phyloP scores from a whole-genome alignment of 2,329 filamentous ascomycete genomes.

The Calonectria hawksworthii region DNA sequence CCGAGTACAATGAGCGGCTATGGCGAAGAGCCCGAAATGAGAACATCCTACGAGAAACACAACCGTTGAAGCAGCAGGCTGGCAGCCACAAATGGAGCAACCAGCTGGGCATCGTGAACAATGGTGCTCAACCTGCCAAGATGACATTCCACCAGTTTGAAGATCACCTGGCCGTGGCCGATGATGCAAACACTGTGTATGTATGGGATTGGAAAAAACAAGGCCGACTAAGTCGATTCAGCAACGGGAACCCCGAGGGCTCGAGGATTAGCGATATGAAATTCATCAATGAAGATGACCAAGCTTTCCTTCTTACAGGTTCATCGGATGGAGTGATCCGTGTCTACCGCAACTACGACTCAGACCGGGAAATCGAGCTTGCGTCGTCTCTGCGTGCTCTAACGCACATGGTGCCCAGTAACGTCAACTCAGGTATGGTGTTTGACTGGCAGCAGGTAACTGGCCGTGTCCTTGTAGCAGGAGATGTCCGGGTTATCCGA shows the following conservation, averaged over 20 bases:
- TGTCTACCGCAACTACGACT: constrained; percentile 93
- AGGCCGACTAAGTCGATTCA: constrained; percentile 84
- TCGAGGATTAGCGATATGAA: constrained; percentile 95
- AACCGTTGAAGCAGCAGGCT: constrained; percentile 91
- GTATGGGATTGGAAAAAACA: constrained; percentile 95
- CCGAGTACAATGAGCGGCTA: constrained; percentile 94
- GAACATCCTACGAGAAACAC: constrained; percentile 89
- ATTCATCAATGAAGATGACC: constrained; percentile 99
- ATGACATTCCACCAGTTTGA: constrained; percentile 99
- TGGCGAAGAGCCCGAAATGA: constrained; percentile 96
- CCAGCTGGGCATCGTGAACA: constrained; percentile 86
- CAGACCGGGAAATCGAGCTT: constrained; percentile 80
- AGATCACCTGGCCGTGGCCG: constrained; percentile 92
- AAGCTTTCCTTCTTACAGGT: constrained; percentile 93
- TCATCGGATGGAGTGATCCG: constrained; percentile 96
- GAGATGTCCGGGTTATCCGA: constrained; percentile 93
- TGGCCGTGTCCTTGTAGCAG: constrained; percentile 93
- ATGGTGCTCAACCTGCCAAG: constrained; percentile 88
- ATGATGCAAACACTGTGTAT: constrained; percentile 90
- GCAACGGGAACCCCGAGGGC: constrained; percentile 91
- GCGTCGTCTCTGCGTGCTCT: constrained; percentile 93
- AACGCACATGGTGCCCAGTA: constrained; percentile 93
- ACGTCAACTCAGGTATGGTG: constrained; percentile 94
- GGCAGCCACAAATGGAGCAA: constrained; percentile 90
- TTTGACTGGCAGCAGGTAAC: constrained; percentile 99